Evolutionary conservation across 2,329 filamentous ascomycete species (phyloP), one percentile per base, ranked within the genome.

Genomic region (Diaporthe ilicicola): DNA sequence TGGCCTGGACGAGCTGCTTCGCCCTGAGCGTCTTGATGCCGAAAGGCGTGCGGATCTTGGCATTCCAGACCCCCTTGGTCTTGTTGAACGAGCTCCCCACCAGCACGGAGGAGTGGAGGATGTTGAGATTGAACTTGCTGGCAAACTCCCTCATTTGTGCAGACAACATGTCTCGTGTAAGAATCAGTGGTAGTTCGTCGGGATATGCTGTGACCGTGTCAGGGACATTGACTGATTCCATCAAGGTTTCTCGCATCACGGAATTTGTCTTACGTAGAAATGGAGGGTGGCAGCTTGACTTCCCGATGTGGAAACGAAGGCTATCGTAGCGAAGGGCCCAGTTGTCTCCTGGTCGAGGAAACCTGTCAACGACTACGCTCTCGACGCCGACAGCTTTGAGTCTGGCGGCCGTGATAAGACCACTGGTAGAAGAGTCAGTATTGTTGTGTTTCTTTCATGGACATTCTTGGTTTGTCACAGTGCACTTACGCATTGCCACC

Each of bases 131-230:
- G 81, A 88, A 85, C 5, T 84, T 76, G n/a, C 76, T 81, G 3
- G 82, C 82, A 68, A 87, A 87, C 1, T 80, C 79, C 67, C 86
- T 84, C 46, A 87, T 82, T 79, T 85, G 87, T 59, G 83, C 81
- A 6, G 80, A 83, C 0, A 88, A 79, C 44, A 86, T 84, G 69
- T 86, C 82, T 66, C 84, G 83, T 0, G 81, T 80, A 0, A 83
- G 83, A 72, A 83, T 83, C 32, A 82, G 76, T 0, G 84, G 82
- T 77, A 81, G 82, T 42, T 82, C 81, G 27, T 81, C 76, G 2
- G 81, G 81, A 71, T 84, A 85, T 2, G 79, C 81, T 55, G 34
- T 13, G 42, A 22, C 17, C 13, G 15, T 12, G 29, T 24, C 8
- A 44, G 56, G 32, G 22, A 22, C 37, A 75, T 69, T 80, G 80